Evolutionary conservation across 495 filamentous ascomycete species (phyloP).

Genomic region (Clohesyomyces aquaticus): DNA sequence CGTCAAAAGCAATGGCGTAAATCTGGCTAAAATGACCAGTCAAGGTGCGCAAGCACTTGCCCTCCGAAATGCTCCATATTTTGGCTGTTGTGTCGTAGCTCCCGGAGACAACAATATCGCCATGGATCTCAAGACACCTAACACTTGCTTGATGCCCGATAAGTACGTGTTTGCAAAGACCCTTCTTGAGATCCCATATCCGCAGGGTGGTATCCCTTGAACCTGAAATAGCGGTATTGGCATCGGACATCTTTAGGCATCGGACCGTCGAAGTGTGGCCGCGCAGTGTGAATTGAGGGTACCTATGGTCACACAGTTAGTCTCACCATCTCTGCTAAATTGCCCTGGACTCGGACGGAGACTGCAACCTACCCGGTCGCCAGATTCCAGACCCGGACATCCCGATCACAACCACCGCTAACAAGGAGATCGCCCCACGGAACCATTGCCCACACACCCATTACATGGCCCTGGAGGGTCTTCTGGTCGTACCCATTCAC

Average conservation of each 20-base stretch:
- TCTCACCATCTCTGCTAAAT: neutral
- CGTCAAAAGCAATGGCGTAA: slow-evolving; percentile 97
- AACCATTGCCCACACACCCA: slow-evolving; percentile 99
- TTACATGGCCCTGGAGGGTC: slow-evolving; percentile 91
- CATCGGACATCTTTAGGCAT: slow-evolving; percentile 96
- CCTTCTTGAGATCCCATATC: slow-evolving; percentile 90
- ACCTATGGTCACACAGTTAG: slow-evolving; percentile 2
- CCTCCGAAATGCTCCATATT: slow-evolving; percentile 96
- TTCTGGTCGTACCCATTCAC: slow-evolving; percentile 84
- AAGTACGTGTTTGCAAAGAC: slow-evolving; percentile 86
- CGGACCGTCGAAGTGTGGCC: slow-evolving; percentile 96
- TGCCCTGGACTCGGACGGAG: neutral
- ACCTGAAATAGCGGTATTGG: slow-evolving; percentile 90
- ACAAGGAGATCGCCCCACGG: slow-evolving; percentile 96
- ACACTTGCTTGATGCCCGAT: slow-evolving; percentile 97
- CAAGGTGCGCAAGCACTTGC: slow-evolving; percentile 83
- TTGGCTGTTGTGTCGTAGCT: slow-evolving; percentile 97
- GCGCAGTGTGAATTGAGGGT: slow-evolving; percentile 76
- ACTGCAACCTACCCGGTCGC: slow-evolving; percentile 75
- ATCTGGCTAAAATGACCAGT: slow-evolving; percentile 99
- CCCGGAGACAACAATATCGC: slow-evolving; percentile 91
- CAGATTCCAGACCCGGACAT: slow-evolving; percentile 98
- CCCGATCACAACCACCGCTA: slow-evolving; percentile 93
- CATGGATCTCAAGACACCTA: slow-evolving; percentile 91
- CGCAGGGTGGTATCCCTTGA: slow-evolving; percentile 92